Evolutionary conservation across 2,329 filamentous ascomycete genomes (phyloP).

Genomic region (Calonectria pseudoturangicola): DNA sequence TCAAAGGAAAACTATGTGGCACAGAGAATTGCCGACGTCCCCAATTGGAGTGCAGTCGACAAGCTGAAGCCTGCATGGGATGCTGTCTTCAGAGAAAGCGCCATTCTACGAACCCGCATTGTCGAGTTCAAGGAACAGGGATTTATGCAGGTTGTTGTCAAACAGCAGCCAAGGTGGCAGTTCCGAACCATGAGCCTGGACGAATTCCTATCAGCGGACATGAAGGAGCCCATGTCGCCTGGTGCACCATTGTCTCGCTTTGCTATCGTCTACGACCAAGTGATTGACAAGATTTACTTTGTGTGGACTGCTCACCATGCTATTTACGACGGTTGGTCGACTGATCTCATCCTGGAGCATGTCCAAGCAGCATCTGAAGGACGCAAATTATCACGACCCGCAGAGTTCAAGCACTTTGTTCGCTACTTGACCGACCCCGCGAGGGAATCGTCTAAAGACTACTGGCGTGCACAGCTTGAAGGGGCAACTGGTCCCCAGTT

Average conservation of each 20-base stretch:
- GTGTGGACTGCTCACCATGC: constrained; percentile 58
- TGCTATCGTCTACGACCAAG: constrained; percentile 56
- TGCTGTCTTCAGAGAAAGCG: constrained; percentile 58
- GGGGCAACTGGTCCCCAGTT: constrained; percentile 52
- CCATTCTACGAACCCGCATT: constrained; percentile 68
- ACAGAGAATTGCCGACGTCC: constrained; percentile 65
- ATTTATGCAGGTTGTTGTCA: constrained; percentile 67
- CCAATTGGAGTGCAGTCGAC: constrained; percentile 56
- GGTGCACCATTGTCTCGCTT: constrained; percentile 66
- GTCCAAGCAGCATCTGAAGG: constrained; percentile 49
- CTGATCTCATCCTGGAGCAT: constrained; percentile 51
- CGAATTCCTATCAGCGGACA: constrained; percentile 63
- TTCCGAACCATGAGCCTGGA: constrained; percentile 57
- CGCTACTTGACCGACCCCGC: constrained; percentile 48
- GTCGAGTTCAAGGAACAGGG: constrained; percentile 64
- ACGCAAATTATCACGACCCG: constrained; percentile 42
- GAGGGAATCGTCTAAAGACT: constrained; percentile 47
- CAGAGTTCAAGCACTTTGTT: constrained; percentile 55
- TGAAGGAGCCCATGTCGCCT: constrained; percentile 62
- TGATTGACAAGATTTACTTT: constrained; percentile 56
- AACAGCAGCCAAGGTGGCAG: constrained; percentile 60
- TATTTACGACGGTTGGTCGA: constrained; percentile 58
- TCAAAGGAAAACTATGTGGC: constrained; percentile 70
- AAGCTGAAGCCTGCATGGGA: constrained; percentile 65
- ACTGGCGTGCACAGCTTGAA: constrained; percentile 51